Conservation (phyloP, 768 basidiomycete species). For the Galerina marginata region DNA sequence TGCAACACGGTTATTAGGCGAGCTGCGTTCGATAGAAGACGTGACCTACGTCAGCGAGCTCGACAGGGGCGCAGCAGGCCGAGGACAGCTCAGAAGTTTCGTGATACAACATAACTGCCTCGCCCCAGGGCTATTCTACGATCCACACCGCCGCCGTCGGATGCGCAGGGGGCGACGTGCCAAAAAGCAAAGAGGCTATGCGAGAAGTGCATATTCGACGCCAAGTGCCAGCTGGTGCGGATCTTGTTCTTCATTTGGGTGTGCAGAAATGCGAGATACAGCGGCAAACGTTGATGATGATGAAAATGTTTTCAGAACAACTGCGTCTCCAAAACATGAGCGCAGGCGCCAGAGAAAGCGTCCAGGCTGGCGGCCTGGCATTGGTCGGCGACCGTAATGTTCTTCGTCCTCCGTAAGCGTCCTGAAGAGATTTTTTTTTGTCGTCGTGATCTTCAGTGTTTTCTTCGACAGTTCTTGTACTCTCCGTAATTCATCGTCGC, state of each 20-base stretch:
- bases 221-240: constrained; percentile 56
- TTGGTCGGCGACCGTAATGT: constrained; percentile 41
- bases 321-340: constrained; percentile 16
- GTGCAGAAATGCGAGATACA: not conserved
- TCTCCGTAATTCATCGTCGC: constrained; percentile 48
- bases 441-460: constrained; percentile 35
- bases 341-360: constrained; percentile 31
- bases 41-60: constrained; percentile 42
- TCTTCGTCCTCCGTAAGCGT: constrained; percentile 44
- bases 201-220: constrained; percentile 51
- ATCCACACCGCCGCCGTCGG: constrained; percentile 28
- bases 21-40: constrained; percentile 48
- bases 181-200: constrained; percentile 48
- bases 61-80: constrained; percentile 43
- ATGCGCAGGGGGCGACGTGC: constrained; percentile 41
- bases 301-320: constrained; percentile 3
- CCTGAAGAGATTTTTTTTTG: not conserved
- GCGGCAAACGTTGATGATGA: not conserved
- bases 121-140: constrained; percentile 59
- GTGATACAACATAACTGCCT: constrained; percentile 67
- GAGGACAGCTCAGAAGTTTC: constrained; percentile 48
- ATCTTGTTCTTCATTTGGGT: not conserved
- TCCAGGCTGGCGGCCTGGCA: constrained; percentile 49
- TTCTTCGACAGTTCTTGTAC: constrained; percentile 37
- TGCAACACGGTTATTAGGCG: constrained; percentile 58